Evolutionary conservation across 2,329 filamentous ascomycete species (phyloP), one percentile per base, ranked within the genome.

Genomic region (Fusarium decemcellulare): DNA sequence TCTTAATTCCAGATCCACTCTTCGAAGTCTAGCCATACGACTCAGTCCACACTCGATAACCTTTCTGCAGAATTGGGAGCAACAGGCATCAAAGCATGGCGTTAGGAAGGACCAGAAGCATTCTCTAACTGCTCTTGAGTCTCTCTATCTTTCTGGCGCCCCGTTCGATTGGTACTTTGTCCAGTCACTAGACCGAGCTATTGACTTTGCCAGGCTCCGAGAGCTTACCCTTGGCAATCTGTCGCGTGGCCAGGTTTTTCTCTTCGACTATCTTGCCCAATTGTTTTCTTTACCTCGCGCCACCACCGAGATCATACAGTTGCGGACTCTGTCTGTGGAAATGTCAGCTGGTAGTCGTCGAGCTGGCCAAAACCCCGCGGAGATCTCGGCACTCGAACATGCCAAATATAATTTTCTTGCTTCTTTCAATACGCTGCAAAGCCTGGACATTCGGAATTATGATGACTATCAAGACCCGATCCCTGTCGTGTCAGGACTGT

Each of bases 1-100:
- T 9, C 16, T 44, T 4, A 74, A 73, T 30, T 74, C 72, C 1
- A 42, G 23, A 2, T 64, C 64, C 2, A 73, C 70, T 7, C 61
- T 72, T 12, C 50, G 36, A 6, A 70, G 59, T 8, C 40, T 72
- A 1, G 3, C 1, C 3, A 18, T 59, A n/a, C 15, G 12, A 5
- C 34, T 44, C 36, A 3, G 34, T 37, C 8, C 4, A 3, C 8
- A 50, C 9, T 7, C 18, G 4, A 4, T 3, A 23, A n/a, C n/a
- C 10, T 48, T 63, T 16, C 27, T 70, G 2, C 4, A 51, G 2
- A 47, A 63, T 23, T 58, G 56, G 55, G 47, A 43, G 8, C 12
- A 55, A 2, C 27, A 29, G 16, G 2, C 18, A 5, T 23, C 39
- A 3, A n/a, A 5, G 9, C 10, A 3, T 2, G 23, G 23, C 18